Conservation (phyloP, 805 yeast species). For the Cephaloascus fragrans region DNA sequence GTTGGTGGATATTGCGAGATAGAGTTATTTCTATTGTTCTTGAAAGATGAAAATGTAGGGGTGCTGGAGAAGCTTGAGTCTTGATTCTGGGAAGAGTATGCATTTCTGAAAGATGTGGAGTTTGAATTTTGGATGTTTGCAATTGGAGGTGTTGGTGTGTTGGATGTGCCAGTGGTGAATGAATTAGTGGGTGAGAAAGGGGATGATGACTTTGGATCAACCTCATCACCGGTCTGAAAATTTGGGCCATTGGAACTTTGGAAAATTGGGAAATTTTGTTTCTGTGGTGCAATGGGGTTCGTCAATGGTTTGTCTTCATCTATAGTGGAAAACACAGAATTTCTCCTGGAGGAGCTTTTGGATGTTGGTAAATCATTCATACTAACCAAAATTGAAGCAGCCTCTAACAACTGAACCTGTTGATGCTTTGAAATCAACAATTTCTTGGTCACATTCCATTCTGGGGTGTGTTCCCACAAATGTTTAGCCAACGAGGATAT, state of each 20-base stretch:
- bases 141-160: conserved; percentile 8
- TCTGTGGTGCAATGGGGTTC: not conserved
- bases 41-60: conserved; percentile 1
- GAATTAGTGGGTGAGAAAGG: conserved; percentile 8
- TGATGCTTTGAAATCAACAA: conserved; percentile 78
- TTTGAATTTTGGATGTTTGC: not conserved
- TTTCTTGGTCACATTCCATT: conserved; percentile 83
- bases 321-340: conserved; percentile 1
- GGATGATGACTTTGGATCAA: conserved; percentile 2
- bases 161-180: conserved; percentile 4
- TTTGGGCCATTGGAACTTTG: conserved; percentile 2
- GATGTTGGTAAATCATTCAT: conserved; percentile 41
- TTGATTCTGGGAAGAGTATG: not conserved
- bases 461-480: conserved; percentile 91
- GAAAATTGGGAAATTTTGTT: not conserved
- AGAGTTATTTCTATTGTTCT: conserved; percentile 26
- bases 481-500: conserved; percentile 82
- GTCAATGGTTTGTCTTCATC: not conserved
- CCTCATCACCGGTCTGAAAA: conserved; percentile 6
- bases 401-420: conserved; percentile 75
- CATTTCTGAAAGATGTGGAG: too few species aligned
- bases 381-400: conserved; percentile 68
- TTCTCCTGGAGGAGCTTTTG: conserved; percentile 2
- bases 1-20: conserved; percentile 37
- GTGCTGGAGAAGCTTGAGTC: not conserved